Percentiles rank a stretch among this genome's conserved stretches.
Conservation (phyloP, 2,329 filamentous ascomycete species). For the Alternaria brassicicola region DNA sequence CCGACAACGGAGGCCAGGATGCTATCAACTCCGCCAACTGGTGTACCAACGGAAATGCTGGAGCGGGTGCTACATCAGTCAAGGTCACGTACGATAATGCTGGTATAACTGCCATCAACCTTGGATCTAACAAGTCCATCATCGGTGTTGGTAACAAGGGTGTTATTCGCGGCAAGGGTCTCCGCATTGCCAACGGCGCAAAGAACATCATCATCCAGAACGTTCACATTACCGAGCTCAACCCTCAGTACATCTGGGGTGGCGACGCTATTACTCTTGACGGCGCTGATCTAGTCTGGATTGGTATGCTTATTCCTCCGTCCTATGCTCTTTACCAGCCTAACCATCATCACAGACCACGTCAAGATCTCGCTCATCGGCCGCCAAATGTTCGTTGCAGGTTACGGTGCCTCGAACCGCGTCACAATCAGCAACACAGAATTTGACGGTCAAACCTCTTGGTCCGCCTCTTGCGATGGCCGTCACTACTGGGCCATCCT, state of each 20-base stretch:
- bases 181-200: conserved; percentile 16
- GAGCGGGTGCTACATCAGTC: conserved; percentile 11
- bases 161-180: conserved; percentile 38
- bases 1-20: conserved; percentile 62
- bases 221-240: conserved; percentile 47
- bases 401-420: conserved; percentile 12
- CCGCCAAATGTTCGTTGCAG: conserved; percentile 23
- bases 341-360: conserved; percentile 18
- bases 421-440: conserved; percentile 29
- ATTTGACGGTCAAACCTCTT: conserved; percentile 24
- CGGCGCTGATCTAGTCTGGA: conserved; percentile 41
- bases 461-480: conserved; percentile 23
- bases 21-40: conserved; percentile 59
- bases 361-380: conserved; percentile 23
- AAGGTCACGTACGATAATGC: conserved; percentile 42
- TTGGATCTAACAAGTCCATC: conserved; percentile 51
- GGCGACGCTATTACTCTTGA: conserved; percentile 46
- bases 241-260: conserved; percentile 49
- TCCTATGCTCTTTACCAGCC: not conserved
- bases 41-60: conserved; percentile 21
- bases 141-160: conserved; percentile 49
- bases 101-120: conserved; percentile 30
- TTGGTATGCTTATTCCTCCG: conserved; percentile 15
- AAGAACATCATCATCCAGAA: conserved; percentile 50
- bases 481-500: conserved; percentile 27